Base-by-base conservation (phyloP, 345 rosid species). In the Dipteronia dyeriana region DNA sequence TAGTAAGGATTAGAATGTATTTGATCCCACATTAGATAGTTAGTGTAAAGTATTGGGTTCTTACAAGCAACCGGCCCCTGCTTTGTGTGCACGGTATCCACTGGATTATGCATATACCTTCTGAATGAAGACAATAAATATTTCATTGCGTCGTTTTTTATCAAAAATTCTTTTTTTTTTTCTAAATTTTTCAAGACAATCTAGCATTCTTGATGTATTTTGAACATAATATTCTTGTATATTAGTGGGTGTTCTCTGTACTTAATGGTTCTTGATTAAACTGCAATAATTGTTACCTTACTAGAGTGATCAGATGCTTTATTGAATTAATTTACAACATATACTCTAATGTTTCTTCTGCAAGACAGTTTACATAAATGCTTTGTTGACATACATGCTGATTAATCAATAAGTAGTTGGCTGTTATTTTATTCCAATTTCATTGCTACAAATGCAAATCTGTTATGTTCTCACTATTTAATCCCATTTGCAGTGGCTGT, bases 401-500 rank as follows among this genome's bases (percentile, higher is more conserved):
- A 34, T 34, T 34, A 34, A 34, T 34, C 6, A 34, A 34, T 34
- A 4, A 34, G 38, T 4, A 34, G 38, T 25, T 14, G 17, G 20
- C 41, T 51, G 7, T 38, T 41, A 60, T 59, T 17, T 74, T 63
- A 12, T n/a, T 49, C 41, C 41, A 19, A 45, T 74, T 26, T 7
- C 56, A n/a, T 72, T 39, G 14, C 10, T 14, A 20, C 61, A 10
- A 64, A 31, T 74, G 45, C 31, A 64, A 49, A 23, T 16, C 49
- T 20, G 47, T 38, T 17, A 9, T 29, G 11, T 62, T 51, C 62
- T 76, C 72, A 69, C 19, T 1, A 23, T 69, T 38, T 66, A 13
- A 25, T 73, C 66, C 31, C 83, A 25, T 70, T 76, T 85, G 85
- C 95, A 96, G 99, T 76, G 99, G 98, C 45, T 83, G 85, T 76